phyloP scores from a whole-genome alignment of 148 eudicot species.

The Bassia scoparia region DNA sequence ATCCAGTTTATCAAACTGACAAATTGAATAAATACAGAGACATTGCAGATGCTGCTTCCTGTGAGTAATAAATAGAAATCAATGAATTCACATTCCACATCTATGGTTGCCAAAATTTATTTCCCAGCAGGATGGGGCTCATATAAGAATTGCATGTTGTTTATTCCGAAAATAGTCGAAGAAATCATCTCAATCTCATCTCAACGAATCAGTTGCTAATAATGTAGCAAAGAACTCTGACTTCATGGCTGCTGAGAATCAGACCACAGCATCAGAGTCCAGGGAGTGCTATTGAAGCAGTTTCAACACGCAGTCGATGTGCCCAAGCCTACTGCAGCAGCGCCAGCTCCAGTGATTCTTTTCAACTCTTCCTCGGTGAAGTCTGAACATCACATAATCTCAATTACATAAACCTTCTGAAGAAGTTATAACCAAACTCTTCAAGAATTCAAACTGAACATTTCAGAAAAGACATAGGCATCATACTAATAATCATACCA shows the following conservation, averaged over 20 bases:
- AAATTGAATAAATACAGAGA: too few species aligned
- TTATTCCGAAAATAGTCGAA: background rate
- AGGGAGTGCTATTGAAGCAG: conserved; percentile 85
- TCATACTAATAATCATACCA: background rate
- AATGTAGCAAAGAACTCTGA: conserved; percentile 1
- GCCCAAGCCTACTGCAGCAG: conserved; percentile 81
- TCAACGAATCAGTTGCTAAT: background rate
- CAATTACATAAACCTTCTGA: background rate
- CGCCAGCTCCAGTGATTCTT: conserved; percentile 64
- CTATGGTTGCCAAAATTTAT: background rate
- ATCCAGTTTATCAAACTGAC: too few species aligned
- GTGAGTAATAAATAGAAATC: background rate
- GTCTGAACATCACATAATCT: conserved; percentile 40
- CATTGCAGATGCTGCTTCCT: too few species aligned
- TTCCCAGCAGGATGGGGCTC: background rate
- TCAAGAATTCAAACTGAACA: background rate
- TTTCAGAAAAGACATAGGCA: background rate
- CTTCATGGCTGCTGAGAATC: conserved; percentile 42
- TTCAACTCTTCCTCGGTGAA: conserved; percentile 66
- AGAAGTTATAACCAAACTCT: background rate
- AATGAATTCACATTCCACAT: background rate
- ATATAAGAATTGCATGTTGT: background rate
- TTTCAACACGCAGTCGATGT: conserved; percentile 86
- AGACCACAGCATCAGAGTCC: conserved; percentile 80
- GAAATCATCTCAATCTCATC: background rate